Evolutionary conservation across 139 green algal species (phyloP).

Genomic region (Coelastrella sp.): DNA sequence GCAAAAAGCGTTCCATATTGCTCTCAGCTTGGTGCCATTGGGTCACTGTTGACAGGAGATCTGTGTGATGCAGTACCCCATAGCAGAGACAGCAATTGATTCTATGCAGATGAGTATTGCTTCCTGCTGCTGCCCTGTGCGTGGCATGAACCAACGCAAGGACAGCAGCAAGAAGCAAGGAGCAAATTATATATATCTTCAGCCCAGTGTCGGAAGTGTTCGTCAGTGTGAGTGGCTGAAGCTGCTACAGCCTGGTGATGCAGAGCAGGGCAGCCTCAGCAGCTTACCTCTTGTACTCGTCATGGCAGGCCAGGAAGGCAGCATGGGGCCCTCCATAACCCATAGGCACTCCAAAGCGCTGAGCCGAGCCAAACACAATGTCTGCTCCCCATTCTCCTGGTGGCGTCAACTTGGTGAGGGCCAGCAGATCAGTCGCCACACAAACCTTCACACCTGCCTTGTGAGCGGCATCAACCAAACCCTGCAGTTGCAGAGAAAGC

Average conservation of each 20-base stretch:
- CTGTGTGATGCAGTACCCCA: too few relatives aligned
- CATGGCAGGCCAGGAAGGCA: constrained; percentile 95
- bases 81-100: too few relatives aligned
- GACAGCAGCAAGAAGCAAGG: neutral
- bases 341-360: constrained; percentile 98
- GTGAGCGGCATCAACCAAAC: constrained; percentile 68
- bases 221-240: too few relatives aligned
- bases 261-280: constrained; percentile 68
- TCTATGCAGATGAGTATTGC: too few relatives aligned
- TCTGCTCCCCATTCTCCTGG: constrained; percentile 98
- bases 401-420: constrained; percentile 93
- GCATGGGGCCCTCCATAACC: constrained; percentile 99
- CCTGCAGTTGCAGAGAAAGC: neutral
- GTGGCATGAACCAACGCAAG: neutral
- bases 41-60: too few relatives aligned
- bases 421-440: constrained; percentile 96
- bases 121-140: neutral
- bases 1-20: too few relatives aligned
- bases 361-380: constrained; percentile 96
- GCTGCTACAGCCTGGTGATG: neutral
- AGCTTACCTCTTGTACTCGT: constrained; percentile 83
- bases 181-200: too few relatives aligned
- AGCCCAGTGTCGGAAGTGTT: too few relatives aligned
- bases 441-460: constrained; percentile 81
- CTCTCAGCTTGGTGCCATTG: too few relatives aligned